These are phyloP conservation scores for Polygonum aviculare DNA, from an alignment of 148 eudicot genomes.

Conservation along the genomic window DNA sequence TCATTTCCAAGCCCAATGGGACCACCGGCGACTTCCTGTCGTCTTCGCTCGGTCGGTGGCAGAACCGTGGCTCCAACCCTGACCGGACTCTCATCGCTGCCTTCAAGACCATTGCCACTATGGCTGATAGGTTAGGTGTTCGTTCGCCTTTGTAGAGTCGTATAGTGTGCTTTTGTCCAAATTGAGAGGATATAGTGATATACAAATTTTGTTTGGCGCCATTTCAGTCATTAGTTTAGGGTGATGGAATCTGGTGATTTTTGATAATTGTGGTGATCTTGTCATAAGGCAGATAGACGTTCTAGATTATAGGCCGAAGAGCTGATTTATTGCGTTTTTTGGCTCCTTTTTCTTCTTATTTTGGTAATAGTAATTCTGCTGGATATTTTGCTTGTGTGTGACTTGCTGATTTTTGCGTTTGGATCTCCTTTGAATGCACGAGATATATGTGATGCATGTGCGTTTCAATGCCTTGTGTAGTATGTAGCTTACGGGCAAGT, in stretches of 20 bases:
- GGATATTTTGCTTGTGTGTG: not conserved
- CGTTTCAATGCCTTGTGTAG: not conserved
- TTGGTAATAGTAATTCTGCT: not conserved
- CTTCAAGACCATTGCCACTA: slow-evolving; percentile 67
- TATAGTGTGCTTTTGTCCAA: not conserved
- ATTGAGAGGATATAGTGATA: not conserved
- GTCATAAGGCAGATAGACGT: not conserved
- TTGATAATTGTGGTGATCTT: not conserved
- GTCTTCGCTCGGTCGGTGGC: slow-evolving; percentile 70
- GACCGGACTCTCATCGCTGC: slow-evolving; percentile 62
- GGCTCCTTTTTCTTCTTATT: not conserved
- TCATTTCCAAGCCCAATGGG: slow-evolving; percentile 69
- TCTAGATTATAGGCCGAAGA: not conserved
- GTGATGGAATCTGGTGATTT: not conserved
- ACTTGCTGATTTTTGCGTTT: too few relatives aligned
- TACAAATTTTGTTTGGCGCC: not conserved
- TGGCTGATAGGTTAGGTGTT: slow-evolving; percentile 67
- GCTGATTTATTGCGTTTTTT: not conserved
- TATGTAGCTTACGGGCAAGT: not conserved
- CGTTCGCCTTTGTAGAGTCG: not conserved
- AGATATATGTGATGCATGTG: not conserved
- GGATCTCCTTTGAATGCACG: not conserved
- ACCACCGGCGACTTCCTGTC: slow-evolving; percentile 52
- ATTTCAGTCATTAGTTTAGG: not conserved
- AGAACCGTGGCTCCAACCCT: slow-evolving; percentile 70